phyloP scores from a whole-genome alignment of 257 asterid species.

The Gentiana macrophylla region DNA sequence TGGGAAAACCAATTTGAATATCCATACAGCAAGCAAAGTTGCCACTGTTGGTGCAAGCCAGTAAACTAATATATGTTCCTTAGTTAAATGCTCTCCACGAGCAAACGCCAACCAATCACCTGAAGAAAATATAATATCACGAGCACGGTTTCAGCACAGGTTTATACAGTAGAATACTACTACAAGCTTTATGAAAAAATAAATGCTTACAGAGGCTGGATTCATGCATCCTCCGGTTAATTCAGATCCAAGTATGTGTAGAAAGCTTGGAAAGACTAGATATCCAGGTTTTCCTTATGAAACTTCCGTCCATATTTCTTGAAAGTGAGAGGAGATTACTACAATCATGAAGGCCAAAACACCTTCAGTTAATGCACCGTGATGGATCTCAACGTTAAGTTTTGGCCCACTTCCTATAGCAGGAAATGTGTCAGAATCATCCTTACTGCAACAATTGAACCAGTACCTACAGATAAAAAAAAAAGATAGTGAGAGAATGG shows the following conservation, averaged over 20 bases:
- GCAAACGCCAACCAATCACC: constrained; percentile 99
- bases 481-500: too few species aligned
- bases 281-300: constrained; percentile 80
- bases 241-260: constrained; percentile 82
- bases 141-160: background rate
- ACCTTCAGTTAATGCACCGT: constrained; percentile 83
- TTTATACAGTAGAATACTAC: background rate
- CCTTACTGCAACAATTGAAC: constrained; percentile 67
- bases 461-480: constrained; percentile 42
- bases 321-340: constrained; percentile 46
- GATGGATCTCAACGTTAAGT: constrained; percentile 59
- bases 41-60: constrained; percentile 93
- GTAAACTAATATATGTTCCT: constrained; percentile 73
- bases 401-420: constrained; percentile 52
- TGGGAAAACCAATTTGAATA: constrained; percentile 31
- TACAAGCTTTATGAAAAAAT: background rate
- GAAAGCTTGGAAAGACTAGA: constrained; percentile 69
- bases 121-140: constrained; percentile 11
- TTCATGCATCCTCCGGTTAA: constrained; percentile 96
- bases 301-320: constrained; percentile 31
- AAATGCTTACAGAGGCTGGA: constrained; percentile 81
- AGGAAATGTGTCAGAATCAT: constrained; percentile 44
- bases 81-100: constrained; percentile 57
- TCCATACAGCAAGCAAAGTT: constrained; percentile 66
- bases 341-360: constrained; percentile 53